Conservation (phyloP, 2,329 filamentous ascomycete genomes). For the Microdochium trichocladiopsis region DNA sequence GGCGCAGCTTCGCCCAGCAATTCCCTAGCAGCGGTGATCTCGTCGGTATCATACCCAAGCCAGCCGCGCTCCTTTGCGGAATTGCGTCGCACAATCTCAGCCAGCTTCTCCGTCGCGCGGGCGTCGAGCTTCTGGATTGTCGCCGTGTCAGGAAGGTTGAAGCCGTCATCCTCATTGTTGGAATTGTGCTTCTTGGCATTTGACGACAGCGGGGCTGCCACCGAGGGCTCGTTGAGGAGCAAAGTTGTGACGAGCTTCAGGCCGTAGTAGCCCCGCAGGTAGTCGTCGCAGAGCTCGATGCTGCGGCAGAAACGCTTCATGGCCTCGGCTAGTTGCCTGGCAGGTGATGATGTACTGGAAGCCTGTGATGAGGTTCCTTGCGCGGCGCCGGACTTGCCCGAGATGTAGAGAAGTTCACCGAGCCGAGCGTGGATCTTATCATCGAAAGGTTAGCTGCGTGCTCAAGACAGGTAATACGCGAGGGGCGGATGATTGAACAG, state of each 20-base stretch:
- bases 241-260: constrained; percentile 61
- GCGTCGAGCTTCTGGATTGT: constrained; percentile 65
- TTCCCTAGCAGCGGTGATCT: constrained; percentile 65
- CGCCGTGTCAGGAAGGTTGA: constrained; percentile 45
- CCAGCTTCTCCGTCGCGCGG: constrained; percentile 65
- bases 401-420: constrained; percentile 76
- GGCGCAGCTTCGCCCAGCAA: constrained; percentile 50
- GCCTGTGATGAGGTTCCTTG: constrained; percentile 27
- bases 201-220: neutral
- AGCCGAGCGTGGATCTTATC: constrained; percentile 77
- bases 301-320: constrained; percentile 83
- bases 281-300: constrained; percentile 89
- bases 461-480: constrained; percentile 1
- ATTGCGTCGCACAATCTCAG: constrained; percentile 65
- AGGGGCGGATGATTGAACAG: constrained; percentile 6
- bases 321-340: constrained; percentile 59
- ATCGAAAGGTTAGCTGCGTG: constrained; percentile 17
- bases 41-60: constrained; percentile 65
- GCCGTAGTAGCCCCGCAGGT: constrained; percentile 87
- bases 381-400: constrained; percentile 34
- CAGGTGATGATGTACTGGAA: no score
- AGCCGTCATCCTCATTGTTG: constrained; percentile 38
- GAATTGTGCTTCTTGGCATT: constrained; percentile 22
- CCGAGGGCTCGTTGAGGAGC: neutral
- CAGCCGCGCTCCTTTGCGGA: constrained; percentile 56